Conservation (phyloP, 805 yeast species). For the Clavispora fructus region DNA sequence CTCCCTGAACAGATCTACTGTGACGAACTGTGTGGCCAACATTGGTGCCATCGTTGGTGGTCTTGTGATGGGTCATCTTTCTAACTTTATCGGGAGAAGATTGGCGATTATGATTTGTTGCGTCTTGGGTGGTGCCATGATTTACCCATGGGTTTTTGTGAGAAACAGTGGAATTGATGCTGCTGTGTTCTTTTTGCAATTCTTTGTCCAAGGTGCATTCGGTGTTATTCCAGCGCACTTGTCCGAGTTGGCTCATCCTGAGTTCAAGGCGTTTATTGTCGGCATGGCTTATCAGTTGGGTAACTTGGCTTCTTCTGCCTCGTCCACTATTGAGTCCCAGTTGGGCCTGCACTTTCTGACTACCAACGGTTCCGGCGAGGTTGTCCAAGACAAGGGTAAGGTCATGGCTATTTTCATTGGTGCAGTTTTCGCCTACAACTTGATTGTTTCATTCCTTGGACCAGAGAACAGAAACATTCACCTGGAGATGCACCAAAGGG, state of each 20-base stretch:
- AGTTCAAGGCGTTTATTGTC: conserved; percentile 55
- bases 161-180: conserved; percentile 43
- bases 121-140: conserved; percentile 51
- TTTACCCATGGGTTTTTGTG: conserved; percentile 48
- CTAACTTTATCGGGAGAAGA: conserved; percentile 59
- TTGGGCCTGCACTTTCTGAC: conserved; percentile 50
- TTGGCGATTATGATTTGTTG: conserved; percentile 48
- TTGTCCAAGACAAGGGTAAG: conserved; percentile 45
- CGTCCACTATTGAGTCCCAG: conserved; percentile 63
- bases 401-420: conserved; percentile 68
- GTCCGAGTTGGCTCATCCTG: conserved; percentile 58
- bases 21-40: conserved; percentile 58
- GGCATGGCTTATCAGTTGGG: conserved; percentile 67
- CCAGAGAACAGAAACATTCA: conserved; percentile 44
- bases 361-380: conserved; percentile 17
- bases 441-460: conserved; percentile 49
- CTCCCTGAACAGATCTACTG: conserved; percentile 45
- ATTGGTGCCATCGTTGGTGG: conserved; percentile 68
- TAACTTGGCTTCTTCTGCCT: conserved; percentile 61
- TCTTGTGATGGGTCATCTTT: conserved; percentile 50
- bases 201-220: conserved; percentile 66
- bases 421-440: conserved; percentile 50
- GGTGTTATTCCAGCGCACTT: conserved; percentile 62
- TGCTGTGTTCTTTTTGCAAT: conserved; percentile 57
- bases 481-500: background rate